Percentiles rank a stretch among this genome's conserved stretches.
Conservation (phyloP, 192 early-diverging fungal species). For the Linnemannia zychae region DNA sequence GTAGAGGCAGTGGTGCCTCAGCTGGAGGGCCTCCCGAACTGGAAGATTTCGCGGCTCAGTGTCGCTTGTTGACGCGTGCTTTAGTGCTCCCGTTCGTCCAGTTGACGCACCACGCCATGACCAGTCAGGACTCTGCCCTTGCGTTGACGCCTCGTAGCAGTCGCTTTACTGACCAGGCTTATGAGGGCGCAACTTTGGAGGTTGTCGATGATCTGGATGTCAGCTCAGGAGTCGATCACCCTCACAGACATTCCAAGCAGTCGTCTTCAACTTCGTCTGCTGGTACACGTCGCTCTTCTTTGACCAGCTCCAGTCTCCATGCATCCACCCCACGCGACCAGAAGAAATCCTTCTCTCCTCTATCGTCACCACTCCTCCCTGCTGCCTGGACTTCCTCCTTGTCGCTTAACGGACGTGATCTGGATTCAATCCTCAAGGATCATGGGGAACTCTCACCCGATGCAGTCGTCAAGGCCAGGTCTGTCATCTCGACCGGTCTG, state of each 20-base stretch:
- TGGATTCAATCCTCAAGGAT: slow-evolving; percentile 34
- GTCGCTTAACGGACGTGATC: slow-evolving; percentile 24
- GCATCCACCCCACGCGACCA: neutral
- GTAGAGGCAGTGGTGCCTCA: slow-evolving; percentile 28
- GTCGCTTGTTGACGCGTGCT: slow-evolving; percentile 56
- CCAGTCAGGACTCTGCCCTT: slow-evolving; percentile 45
- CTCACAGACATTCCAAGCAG: neutral
- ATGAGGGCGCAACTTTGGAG: slow-evolving; percentile 17
- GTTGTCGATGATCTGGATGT: slow-evolving; percentile 11
- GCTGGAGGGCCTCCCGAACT: slow-evolving; percentile 39
- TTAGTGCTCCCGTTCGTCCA: slow-evolving; percentile 59
- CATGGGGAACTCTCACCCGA: slow-evolving; percentile 28
- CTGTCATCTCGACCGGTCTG: slow-evolving; percentile 36
- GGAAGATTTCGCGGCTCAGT: slow-evolving; percentile 61
- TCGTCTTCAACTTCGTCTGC: slow-evolving; percentile 17
- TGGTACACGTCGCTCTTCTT: slow-evolving; percentile 23
- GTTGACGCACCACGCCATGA: slow-evolving; percentile 60
- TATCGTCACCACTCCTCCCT: neutral
- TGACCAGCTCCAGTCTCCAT: neutral
- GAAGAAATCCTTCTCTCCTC: neutral
- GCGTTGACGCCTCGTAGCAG: slow-evolving; percentile 19
- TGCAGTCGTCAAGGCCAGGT: slow-evolving; percentile 40
- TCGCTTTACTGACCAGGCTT: slow-evolving; percentile 11
- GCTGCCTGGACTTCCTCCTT: slow-evolving; percentile 14
- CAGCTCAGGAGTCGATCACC: neutral